A percentile compares a stretch with the other conserved stretches of the same genome.
These are phyloP conservation scores for Lasiodiplodia sp. DNA, from an alignment of 2,329 filamentous ascomycete genomes.

Conservation along the genomic window DNA sequence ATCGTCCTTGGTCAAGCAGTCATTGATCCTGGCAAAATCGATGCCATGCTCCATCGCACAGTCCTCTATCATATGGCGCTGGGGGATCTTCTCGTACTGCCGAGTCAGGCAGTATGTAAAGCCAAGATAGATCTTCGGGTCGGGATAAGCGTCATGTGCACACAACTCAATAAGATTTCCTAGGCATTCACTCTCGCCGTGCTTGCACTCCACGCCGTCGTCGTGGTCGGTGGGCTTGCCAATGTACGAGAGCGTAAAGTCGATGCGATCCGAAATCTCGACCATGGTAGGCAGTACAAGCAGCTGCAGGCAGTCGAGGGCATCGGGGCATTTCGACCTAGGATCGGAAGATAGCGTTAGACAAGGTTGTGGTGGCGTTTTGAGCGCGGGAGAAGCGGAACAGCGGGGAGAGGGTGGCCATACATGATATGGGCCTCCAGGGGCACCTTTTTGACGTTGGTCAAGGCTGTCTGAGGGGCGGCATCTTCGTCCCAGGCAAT, in stretches of 20 bases:
- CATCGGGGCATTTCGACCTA: constrained; percentile 84
- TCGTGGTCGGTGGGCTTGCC: constrained; percentile 78
- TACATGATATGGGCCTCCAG: constrained; percentile 93
- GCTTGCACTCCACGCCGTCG: constrained; percentile 85
- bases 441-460: constrained; percentile 62
- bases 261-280: constrained; percentile 79
- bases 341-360: neutral
- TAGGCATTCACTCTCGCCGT: constrained; percentile 88
- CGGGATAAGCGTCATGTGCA: constrained; percentile 58
- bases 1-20: constrained; percentile 79
- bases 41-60: constrained; percentile 93
- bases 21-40: constrained; percentile 80
- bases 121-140: constrained; percentile 83
- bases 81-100: constrained; percentile 79
- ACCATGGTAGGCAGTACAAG: constrained; percentile 89
- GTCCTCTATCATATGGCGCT: constrained; percentile 78
- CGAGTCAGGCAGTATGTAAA: constrained; percentile 90
- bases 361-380: neutral
- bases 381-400: neutral
- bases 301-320: constrained; percentile 79
- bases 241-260: constrained; percentile 91
- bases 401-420: constrained; percentile 31
- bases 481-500: neutral
- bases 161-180: constrained; percentile 96
- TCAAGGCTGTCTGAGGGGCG: neutral